Conservation (phyloP, 331 rosid species). For the Telfairia occidentalis region DNA sequence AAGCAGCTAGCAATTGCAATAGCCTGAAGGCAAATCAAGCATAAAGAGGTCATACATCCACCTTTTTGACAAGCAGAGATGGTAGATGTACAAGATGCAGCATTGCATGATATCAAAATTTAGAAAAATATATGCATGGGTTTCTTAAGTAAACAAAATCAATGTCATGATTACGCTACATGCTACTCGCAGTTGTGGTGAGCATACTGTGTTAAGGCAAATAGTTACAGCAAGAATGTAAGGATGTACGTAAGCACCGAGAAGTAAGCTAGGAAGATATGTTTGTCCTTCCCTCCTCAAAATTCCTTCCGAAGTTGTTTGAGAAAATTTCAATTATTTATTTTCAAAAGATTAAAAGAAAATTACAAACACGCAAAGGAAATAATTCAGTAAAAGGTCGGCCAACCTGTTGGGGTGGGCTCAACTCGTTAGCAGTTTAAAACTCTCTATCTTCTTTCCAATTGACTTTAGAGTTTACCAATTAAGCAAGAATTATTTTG, state of each 20-base stretch:
- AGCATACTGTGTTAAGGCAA: not conserved
- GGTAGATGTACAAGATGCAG: not conserved
- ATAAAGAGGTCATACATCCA: conserved; percentile 1
- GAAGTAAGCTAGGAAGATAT: not conserved
- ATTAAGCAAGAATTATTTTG: not conserved
- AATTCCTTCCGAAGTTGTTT: not conserved
- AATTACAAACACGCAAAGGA: too few species aligned
- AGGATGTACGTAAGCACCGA: not conserved
- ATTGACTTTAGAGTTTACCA: not conserved
- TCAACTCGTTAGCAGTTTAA: not conserved
- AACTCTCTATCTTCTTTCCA: not conserved
- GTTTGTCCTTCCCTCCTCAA: not conserved
- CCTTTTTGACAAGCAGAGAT: not conserved
- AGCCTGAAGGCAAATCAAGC: conserved; percentile 45
- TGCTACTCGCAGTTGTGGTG: not conserved
- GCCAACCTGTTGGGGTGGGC: not conserved
- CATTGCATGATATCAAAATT: not conserved
- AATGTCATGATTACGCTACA: not conserved
- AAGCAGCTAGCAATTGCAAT: conserved; percentile 86
- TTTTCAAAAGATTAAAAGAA: too few species aligned
- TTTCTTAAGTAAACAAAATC: not conserved
- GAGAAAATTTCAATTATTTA: not conserved
- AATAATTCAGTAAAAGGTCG: not conserved
- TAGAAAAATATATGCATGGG: not conserved
- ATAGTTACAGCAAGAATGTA: not conserved